Conservation (phyloP, 345 rosid species). For the Psidium friedrichsthalianum region DNA sequence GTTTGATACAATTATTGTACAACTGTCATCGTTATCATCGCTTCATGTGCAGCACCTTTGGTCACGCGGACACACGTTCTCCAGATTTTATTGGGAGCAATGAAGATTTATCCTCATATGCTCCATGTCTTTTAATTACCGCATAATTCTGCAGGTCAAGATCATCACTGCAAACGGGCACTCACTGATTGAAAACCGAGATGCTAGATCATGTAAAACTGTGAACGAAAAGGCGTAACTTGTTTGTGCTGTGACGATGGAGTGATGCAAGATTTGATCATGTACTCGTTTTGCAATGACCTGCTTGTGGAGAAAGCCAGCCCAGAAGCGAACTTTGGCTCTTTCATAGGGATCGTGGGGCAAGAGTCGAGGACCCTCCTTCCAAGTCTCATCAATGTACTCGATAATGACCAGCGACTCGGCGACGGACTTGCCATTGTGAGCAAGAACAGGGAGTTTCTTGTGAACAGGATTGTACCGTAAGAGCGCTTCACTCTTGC, state of each 20-base stretch:
- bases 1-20: neutral
- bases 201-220: neutral
- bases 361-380: slow-evolving; percentile 14
- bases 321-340: slow-evolving; percentile 31
- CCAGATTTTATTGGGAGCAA: neutral
- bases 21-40: neutral
- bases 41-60: neutral
- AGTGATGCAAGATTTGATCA: neutral
- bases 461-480: slow-evolving; percentile 23
- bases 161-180: neutral
- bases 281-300: neutral
- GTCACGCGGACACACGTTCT: neutral
- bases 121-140: neutral
- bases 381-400: slow-evolving; percentile 33
- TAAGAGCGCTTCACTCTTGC: slow-evolving; percentile 17
- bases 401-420: slow-evolving; percentile 27
- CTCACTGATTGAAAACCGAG: neutral
- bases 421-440: slow-evolving; percentile 25
- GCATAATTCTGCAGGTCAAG: neutral
- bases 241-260: neutral
- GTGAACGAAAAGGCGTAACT: neutral
- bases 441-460: slow-evolving; percentile 32
- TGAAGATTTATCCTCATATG: neutral
- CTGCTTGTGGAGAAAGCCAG: slow-evolving; percentile 7
- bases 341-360: slow-evolving; percentile 27